Conservation (phyloP, 2,329 filamentous ascomycete species). For the Colletotrichum zoysiae region DNA sequence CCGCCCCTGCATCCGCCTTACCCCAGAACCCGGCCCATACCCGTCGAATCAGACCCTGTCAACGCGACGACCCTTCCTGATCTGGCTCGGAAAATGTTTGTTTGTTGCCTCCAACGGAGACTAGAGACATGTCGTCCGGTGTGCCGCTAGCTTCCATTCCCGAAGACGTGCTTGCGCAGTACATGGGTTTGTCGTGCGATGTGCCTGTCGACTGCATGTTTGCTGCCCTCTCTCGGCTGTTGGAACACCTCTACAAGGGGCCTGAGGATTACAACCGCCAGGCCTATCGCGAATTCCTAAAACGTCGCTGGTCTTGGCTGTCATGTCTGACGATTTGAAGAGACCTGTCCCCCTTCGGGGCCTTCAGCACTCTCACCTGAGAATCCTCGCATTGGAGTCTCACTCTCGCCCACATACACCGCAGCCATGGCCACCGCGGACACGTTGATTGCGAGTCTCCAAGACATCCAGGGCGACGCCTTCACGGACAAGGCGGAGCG, state of each 20-base stretch:
- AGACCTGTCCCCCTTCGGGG: background rate
- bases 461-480: constrained; percentile 45
- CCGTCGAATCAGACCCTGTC: constrained; percentile 16
- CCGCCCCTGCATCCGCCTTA: background rate
- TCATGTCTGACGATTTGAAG: background rate
- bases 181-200: background rate
- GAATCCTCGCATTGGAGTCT: background rate
- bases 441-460: constrained; percentile 45
- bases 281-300: background rate
- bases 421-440: constrained; percentile 46
- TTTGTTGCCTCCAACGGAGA: background rate
- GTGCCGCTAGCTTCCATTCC: background rate
- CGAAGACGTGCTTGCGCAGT: background rate
- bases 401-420: background rate
- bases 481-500: constrained; percentile 53
- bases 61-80: background rate
- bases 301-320: background rate
- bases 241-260: background rate
- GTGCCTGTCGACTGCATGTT: constrained; percentile 10
- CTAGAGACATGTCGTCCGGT: background rate
- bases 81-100: background rate
- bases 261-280: background rate
- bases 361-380: background rate
- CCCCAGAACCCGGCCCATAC: constrained; percentile 8
- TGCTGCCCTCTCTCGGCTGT: background rate